Percentiles rank a stretch among this genome's conserved stretches.
Conservation (phyloP, 805 yeast genomes). For the Cyberlindnera xishuangbannaensis region DNA sequence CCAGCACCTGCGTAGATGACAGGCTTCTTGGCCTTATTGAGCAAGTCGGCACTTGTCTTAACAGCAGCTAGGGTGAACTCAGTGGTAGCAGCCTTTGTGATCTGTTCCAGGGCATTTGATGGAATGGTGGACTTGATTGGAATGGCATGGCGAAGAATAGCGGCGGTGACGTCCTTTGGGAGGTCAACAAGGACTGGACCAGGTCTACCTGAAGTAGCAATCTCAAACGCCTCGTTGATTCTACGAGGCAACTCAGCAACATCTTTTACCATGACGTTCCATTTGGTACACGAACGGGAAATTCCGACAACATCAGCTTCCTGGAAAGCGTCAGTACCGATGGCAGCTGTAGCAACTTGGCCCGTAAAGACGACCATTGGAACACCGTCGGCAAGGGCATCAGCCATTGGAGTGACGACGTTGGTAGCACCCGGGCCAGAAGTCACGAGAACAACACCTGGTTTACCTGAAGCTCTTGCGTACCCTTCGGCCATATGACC, state of each 20-base stretch:
- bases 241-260: conserved; percentile 93
- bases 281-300: conserved; percentile 94
- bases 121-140: conserved; percentile 79
- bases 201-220: conserved; percentile 93
- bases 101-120: conserved; percentile 54
- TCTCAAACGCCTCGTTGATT: conserved; percentile 96
- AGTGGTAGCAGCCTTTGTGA: conserved; percentile 64
- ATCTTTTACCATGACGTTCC: conserved; percentile 98
- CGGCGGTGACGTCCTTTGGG: conserved; percentile 97
- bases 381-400: conserved; percentile 94
- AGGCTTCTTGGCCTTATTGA: conserved; percentile 83
- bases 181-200: conserved; percentile 97
- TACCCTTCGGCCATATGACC: conserved; percentile 99
- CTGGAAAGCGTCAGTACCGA: conserved; percentile 98
- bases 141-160: conserved; percentile 78
- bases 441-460: conserved; percentile 97
- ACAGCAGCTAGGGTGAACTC: conserved; percentile 74
- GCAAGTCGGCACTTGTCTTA: conserved; percentile 66
- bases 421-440: conserved; percentile 99
- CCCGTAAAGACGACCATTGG: conserved; percentile 97
- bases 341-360: conserved; percentile 92
- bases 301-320: conserved; percentile 98
- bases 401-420: conserved; percentile 97
- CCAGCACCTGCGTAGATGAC: conserved; percentile 92
- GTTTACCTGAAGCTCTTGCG: conserved; percentile 91